Conservation (phyloP, 257 asterid species). For the Fraxinus cuspidata region DNA sequence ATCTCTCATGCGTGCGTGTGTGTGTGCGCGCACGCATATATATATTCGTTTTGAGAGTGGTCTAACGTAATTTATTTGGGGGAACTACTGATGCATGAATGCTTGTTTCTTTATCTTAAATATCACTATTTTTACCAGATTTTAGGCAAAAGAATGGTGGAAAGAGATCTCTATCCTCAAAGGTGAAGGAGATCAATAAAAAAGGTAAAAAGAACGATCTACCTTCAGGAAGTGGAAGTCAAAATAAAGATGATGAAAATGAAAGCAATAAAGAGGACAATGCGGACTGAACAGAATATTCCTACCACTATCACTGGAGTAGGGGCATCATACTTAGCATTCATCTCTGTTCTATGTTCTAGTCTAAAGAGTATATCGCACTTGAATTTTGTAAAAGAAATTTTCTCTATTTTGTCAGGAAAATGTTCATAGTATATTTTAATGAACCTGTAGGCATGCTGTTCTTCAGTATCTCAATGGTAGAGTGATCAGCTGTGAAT, state of each 20-base stretch:
- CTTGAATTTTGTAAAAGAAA: background rate
- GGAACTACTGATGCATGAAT: background rate
- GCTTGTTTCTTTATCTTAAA: background rate
- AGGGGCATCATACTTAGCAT: background rate
- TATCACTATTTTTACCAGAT: conserved; percentile 42
- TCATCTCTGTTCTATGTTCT: background rate
- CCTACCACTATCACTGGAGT: background rate
- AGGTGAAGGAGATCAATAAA: conserved; percentile 32
- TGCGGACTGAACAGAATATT: background rate
- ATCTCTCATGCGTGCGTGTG: background rate
- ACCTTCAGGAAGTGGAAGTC: background rate
- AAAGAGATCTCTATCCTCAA: conserved; percentile 49
- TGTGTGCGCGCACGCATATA: too few relatives aligned
- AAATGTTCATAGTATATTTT: background rate
- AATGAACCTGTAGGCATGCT: background rate
- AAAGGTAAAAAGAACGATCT: background rate
- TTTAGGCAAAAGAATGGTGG: conserved; percentile 65
- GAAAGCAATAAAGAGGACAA: background rate
- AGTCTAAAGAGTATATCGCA: background rate
- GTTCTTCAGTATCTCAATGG: background rate
- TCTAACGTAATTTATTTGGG: background rate
- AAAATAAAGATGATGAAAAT: background rate
- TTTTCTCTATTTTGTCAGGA: background rate
- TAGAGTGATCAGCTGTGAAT: background rate
- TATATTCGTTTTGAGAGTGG: background rate